Base-by-base conservation (phyloP, 352 stramenopile genomes). In the Phytophthora megakarya region DNA sequence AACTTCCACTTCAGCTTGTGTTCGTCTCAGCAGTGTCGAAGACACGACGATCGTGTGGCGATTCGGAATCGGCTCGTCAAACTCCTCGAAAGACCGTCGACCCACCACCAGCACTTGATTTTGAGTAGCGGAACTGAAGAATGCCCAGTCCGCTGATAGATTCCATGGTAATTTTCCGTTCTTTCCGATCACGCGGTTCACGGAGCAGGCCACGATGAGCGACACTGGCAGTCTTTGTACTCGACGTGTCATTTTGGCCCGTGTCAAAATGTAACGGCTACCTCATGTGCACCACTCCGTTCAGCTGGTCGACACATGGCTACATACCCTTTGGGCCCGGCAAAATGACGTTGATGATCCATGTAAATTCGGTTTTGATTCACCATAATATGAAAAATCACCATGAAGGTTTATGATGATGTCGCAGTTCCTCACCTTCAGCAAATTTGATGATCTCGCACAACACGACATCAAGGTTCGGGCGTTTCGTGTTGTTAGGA, bases 111-210 rank as follows among this genome's bases (percentile, higher is more conserved):
- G 69, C 68, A 89, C 80, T 44, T 91, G 80, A 12, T 61, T 52
- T 13, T 55, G 66, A 32, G 80, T 89, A 4, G 66, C 59, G 8
- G 78, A 82, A 42, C 65, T 73, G 66, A 93, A 93, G 65, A 86
- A 93, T 11, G 78, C 50, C 84, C 84, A 93, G 55, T 93, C 84
- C 2, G 67, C 69, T 12, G 84, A 79, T 16, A 93, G 45, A 15
- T 58, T 53, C 84, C 84, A 93, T 19, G 84, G 84, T 38, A 92
- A 61, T 18, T 49, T 67, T 5, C 82, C 84, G 18, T 65, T 50
- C 23, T 61, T 65, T 9, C 84, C 84, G 50, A 92, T 93, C 35
- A 80, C 79, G 43, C 80, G 73, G 65, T 93, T 88, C 9, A 91
- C 47, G 33, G 82, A 85, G 56, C 81, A 90, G 7, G 84, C 84